These are phyloP conservation scores for Nadsonia fulvescens DNA, from an alignment of 805 yeast species.

Conservation along the genomic window DNA sequence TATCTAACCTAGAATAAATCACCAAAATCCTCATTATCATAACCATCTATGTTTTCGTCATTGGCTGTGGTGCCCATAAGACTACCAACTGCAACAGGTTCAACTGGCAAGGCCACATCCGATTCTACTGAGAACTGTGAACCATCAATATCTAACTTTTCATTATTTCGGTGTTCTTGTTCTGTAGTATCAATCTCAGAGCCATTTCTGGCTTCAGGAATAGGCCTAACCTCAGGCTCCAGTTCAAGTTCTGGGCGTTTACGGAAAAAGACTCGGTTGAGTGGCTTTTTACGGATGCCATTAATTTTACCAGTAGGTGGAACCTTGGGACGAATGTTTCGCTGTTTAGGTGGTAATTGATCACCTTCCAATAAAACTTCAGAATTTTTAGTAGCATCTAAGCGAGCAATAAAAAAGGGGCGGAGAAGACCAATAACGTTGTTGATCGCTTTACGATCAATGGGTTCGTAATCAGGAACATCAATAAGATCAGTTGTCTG, in stretches of 20 bases:
- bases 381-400: conserved; percentile 14
- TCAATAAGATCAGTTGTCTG: conserved; percentile 29
- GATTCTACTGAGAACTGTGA: too few species aligned
- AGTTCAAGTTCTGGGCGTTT: conserved; percentile 6
- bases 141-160: too few species aligned
- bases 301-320: conserved; percentile 85
- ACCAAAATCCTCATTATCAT: too few species aligned
- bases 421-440: conserved; percentile 38
- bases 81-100: too few species aligned
- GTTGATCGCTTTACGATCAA: conserved; percentile 34
- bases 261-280: conserved; percentile 12
- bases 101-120: too few species aligned
- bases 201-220: too few species aligned
- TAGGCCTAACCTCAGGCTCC: too few species aligned
- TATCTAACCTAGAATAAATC: too few species aligned
- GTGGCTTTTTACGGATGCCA: conserved; percentile 35
- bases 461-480: conserved; percentile 30
- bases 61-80: too few species aligned
- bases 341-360: conserved; percentile 61
- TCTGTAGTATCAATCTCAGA: too few species aligned
- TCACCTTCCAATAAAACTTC: conserved; percentile 52
- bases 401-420: conserved; percentile 28
- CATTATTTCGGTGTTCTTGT: too few species aligned
- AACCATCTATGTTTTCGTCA: too few species aligned
- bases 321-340: conserved; percentile 56